Evolutionary conservation across 1,284 basidiomycete genomes (phyloP).

Genomic region (Tausonia pullulans): DNA sequence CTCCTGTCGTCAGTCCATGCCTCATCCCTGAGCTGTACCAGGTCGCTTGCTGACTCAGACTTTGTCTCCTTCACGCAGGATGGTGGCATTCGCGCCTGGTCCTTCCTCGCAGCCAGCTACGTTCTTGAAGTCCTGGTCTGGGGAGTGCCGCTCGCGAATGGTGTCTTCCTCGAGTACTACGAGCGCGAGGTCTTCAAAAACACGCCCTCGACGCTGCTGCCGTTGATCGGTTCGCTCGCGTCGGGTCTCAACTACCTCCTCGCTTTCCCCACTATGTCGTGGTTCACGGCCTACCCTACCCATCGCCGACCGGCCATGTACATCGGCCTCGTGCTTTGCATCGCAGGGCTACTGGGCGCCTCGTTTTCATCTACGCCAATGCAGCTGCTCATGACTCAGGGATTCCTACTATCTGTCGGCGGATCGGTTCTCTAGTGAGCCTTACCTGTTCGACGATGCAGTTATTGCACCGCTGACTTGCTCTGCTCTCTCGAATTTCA

Average conservation of each 20-base stretch:
- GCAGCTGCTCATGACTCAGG: slow-evolving; percentile 3
- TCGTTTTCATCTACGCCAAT: not conserved
- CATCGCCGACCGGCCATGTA: not conserved
- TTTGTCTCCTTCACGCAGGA: not conserved
- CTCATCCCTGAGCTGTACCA: no score
- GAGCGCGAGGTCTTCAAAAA: not conserved
- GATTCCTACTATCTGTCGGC: not conserved
- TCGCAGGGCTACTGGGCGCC: not conserved
- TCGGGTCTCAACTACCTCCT: not conserved
- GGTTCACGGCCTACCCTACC: not conserved
- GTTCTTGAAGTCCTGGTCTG: slow-evolving; percentile 1
- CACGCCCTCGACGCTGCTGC: not conserved
- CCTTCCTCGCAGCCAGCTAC: not conserved
- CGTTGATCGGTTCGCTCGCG: not conserved
- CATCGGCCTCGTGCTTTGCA: not conserved
- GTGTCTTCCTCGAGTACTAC: slow-evolving; percentile 5
- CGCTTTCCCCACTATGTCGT: not conserved
- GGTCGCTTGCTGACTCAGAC: no score
- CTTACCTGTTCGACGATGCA: no score
- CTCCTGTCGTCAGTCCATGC: not conserved
- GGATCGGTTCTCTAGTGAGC: not conserved
- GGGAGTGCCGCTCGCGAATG: not conserved
- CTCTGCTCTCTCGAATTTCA: no score
- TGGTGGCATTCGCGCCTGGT: slow-evolving; percentile 4
- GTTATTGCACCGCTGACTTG: no score